A percentile compares a stretch with the other conserved stretches of the same genome.
phyloP scores from a whole-genome alignment of 2,329 filamentous ascomycete species.

The Aureobasidium zeae region DNA sequence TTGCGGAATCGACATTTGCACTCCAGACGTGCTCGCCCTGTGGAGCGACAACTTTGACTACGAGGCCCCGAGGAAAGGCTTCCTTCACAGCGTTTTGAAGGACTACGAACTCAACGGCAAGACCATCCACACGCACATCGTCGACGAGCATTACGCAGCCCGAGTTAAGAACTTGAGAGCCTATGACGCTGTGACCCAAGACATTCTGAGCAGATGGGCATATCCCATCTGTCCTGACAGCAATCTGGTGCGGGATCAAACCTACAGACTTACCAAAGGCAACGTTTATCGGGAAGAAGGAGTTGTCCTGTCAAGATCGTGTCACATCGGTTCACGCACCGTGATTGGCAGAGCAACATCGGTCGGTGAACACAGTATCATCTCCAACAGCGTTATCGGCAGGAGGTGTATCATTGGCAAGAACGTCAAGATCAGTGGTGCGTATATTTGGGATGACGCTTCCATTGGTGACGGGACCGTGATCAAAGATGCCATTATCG shows the following conservation, averaged over 20 bases:
- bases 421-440: slow-evolving; percentile 68
- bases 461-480: slow-evolving; percentile 65
- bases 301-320: slow-evolving; percentile 64
- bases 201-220: slow-evolving; percentile 79
- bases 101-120: slow-evolving; percentile 96
- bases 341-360: slow-evolving; percentile 69
- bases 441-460: slow-evolving; percentile 81
- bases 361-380: slow-evolving; percentile 60
- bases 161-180: slow-evolving; percentile 76
- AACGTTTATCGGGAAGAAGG: slow-evolving; percentile 70
- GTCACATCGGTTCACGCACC: slow-evolving; percentile 56
- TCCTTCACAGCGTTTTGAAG: slow-evolving; percentile 84
- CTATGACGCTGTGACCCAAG: slow-evolving; percentile 80
- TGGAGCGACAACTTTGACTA: slow-evolving; percentile 99
- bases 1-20: slow-evolving; percentile 93
- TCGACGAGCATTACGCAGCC: slow-evolving; percentile 75
- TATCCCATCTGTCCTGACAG: slow-evolving; percentile 84
- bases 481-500: slow-evolving; percentile 66
- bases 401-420: slow-evolving; percentile 77
- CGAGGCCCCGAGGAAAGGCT: slow-evolving; percentile 78
- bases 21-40: slow-evolving; percentile 83
- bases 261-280: slow-evolving; percentile 60
- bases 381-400: slow-evolving; percentile 73
- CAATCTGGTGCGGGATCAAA: slow-evolving; percentile 69
- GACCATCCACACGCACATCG: slow-evolving; percentile 84